These are phyloP conservation scores for Naegleria gruberi DNA, from an alignment of 208 protist genomes.

Conservation along the genomic window DNA sequence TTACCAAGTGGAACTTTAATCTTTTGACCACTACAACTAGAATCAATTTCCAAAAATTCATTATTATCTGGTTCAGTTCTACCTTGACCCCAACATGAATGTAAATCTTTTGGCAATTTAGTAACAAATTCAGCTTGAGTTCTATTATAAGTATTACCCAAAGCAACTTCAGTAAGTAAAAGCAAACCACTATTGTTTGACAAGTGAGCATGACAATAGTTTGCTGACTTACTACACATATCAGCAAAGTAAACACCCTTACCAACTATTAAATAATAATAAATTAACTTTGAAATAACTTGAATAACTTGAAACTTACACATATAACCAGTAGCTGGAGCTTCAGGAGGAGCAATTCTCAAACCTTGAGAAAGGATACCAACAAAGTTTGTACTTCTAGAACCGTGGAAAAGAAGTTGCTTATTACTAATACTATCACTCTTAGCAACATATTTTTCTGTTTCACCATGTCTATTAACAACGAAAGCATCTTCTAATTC, in stretches of 20 bases:
- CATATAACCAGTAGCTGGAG: conserved; percentile 58
- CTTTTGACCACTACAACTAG: not conserved
- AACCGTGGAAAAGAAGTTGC: conserved; percentile 78
- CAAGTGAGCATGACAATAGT: conserved; percentile 57
- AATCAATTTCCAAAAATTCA: not conserved
- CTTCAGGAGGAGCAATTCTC: conserved; percentile 78
- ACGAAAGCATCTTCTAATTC: conserved; percentile 56
- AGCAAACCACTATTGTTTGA: conserved; percentile 55
- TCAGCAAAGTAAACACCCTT: conserved; percentile 21
- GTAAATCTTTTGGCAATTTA: not conserved
- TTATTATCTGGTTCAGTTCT: not conserved
- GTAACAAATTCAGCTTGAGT: not conserved
- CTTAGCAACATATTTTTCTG: conserved; percentile 37
- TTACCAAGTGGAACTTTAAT: conserved; percentile 11
- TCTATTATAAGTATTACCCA: conserved; percentile 61
- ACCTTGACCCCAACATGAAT: not conserved
- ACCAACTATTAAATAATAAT: not conserved
- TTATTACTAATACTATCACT: conserved; percentile 43
- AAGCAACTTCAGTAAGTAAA: conserved; percentile 70
- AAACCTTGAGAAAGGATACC: conserved; percentile 75
- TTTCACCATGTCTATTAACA: conserved; percentile 54
- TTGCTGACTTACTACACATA: conserved; percentile 57
- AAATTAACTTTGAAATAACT: not conserved
- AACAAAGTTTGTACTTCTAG: conserved; percentile 71
- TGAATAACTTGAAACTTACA: conserved; percentile 63